Evolutionary conservation across 345 rosid species (phyloP).

Genomic region (Combretum micranthum): DNA sequence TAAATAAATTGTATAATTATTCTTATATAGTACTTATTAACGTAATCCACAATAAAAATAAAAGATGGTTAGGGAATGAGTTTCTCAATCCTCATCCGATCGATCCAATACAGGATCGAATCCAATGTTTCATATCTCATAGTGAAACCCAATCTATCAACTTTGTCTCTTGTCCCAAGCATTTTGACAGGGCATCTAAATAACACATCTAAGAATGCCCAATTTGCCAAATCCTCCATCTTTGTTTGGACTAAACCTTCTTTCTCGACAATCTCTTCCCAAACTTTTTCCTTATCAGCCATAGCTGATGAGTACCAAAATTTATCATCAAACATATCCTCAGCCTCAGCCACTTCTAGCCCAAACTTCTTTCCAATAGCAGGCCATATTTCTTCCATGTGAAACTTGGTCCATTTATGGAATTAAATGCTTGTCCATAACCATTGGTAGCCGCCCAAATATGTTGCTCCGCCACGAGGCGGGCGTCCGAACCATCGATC

Average conservation of each 20-base stretch:
- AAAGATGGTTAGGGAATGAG: constrained; percentile 32
- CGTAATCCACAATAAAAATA: no score
- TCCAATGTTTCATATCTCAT: constrained; percentile 50
- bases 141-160: constrained; percentile 55
- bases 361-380: constrained; percentile 52
- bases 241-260: constrained; percentile 44
- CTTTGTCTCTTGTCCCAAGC: constrained; percentile 64
- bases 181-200: constrained; percentile 65
- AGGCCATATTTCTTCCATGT: constrained; percentile 85
- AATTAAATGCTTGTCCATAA: constrained; percentile 60
- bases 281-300: constrained; percentile 40
- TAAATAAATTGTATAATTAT: no score
- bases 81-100: constrained; percentile 61
- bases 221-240: constrained; percentile 71
- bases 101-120: constrained; percentile 68
- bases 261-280: constrained; percentile 58
- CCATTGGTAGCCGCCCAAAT: constrained; percentile 65
- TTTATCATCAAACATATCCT: constrained; percentile 35
- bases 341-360: constrained; percentile 20
- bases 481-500: constrained; percentile 67
- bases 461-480: constrained; percentile 73
- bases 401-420: constrained; percentile 61
- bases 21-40: no score
- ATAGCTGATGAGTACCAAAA: constrained; percentile 41
- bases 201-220: constrained; percentile 67